Evolutionary conservation across 805 yeast species (phyloP), one percentile per base, ranked within the genome.

Genomic region (Yueomyces sinensis): DNA sequence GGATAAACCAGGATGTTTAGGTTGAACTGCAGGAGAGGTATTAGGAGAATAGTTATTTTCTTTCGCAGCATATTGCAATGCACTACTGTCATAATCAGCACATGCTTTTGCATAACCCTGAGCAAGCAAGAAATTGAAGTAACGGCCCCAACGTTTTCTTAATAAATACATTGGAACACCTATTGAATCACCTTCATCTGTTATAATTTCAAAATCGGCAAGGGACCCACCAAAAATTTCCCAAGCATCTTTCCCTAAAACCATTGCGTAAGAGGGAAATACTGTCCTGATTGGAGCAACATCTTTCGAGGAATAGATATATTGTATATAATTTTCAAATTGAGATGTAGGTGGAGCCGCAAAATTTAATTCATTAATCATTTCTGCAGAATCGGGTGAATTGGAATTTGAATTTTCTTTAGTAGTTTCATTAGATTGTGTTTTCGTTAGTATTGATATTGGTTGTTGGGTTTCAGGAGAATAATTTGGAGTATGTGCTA

Each of bases 131-230:
- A 66, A 65, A 41, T 76, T 76, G 47, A 82, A 82, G 39, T 70
- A 76, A 25, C 71, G 54, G 0, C 91, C 91, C 93, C 93, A 82
- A 47, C 93, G 62, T 43, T 74, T 77, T 42, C 81, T 65, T 34
- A 82, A 61, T 3, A 81, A 58, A 40, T 62, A 64, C 33, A 74
- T 41, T 0, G 87, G 79, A 9, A 76, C 74, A 0, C 78, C 73
- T 13, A 78, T 63, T 14, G 75, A 56, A 33, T 73, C 76, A 4
- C 87, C 89, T 42, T 74, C 82, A 13, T 71, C 63, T 2, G 82
- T 70, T 9, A 81, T 66, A 32, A 82, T 60, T 51, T 80, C 86
- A 47, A 82, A 75, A 54, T 82, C 93, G 0, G 86, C 66, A 5
- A 80, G 54, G 13, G 76, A 60, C 27, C 66, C 66, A 0, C 81